phyloP scores from a whole-genome alignment of 768 basidiomycete genomes.

The Lactarius quietus region DNA sequence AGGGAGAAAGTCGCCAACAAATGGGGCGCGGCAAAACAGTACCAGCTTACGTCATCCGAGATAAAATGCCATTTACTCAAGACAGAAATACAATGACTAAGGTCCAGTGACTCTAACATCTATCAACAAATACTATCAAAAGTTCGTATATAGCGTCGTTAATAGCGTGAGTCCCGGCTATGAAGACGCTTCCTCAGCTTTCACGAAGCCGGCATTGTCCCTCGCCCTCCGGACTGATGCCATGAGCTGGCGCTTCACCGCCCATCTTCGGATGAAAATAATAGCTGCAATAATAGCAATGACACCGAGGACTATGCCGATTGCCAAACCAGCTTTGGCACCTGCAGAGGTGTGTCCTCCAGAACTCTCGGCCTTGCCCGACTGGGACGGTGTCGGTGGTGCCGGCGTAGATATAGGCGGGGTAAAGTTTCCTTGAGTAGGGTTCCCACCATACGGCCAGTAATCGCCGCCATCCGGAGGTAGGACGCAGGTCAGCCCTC shows the following conservation, averaged over 20 bases:
- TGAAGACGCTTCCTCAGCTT: background rate
- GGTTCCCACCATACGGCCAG: constrained; percentile 67
- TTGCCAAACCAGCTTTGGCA: constrained; percentile 44
- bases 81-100: background rate
- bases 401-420: constrained; percentile 26
- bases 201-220: background rate
- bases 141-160: too few species aligned
- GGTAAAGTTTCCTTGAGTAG: constrained; percentile 31
- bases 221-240: background rate
- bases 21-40: background rate
- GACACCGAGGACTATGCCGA: constrained; percentile 50
- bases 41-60: constrained; percentile 12
- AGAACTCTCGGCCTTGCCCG: constrained; percentile 13
- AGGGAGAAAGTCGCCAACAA: background rate
- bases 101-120: background rate
- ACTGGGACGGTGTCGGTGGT: constrained; percentile 17
- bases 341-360: constrained; percentile 31
- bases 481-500: constrained; percentile 60
- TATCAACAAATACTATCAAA: background rate
- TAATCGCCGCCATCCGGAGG: constrained; percentile 65
- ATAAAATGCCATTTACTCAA: background rate
- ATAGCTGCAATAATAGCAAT: constrained; percentile 38
- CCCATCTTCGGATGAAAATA: constrained; percentile 51
- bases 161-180: background rate
- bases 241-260: constrained; percentile 28